Percentiles rank a stretch among this genome's conserved stretches.
Conservation (phyloP, 495 filamentous ascomycete species). For the Viridothelium virens region DNA sequence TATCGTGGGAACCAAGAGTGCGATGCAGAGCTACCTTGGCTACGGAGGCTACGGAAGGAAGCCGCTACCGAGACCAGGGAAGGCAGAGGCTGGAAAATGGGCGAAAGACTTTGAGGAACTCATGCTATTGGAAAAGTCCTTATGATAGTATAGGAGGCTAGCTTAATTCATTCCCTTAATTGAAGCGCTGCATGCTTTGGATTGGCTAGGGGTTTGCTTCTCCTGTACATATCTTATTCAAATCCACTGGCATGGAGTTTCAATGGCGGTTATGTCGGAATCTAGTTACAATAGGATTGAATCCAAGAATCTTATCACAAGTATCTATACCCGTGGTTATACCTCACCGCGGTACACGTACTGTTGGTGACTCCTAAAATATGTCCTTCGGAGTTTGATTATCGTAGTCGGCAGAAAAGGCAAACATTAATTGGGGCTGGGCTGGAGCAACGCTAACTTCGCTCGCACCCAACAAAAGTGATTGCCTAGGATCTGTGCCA, state of each 20-base stretch:
- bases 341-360: too few relatives aligned
- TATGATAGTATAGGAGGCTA: background rate
- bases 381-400: too few relatives aligned
- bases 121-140: conserved; percentile 54
- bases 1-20: conserved; percentile 78
- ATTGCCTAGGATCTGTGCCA: too few relatives aligned
- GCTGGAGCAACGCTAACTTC: too few relatives aligned
- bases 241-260: background rate
- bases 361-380: too few relatives aligned
- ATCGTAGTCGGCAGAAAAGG: too few relatives aligned
- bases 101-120: conserved; percentile 68
- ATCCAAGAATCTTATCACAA: too few relatives aligned
- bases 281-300: too few relatives aligned
- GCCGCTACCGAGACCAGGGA: conserved; percentile 64
- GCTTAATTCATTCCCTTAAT: background rate
- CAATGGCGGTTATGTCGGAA: background rate
- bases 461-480: too few relatives aligned
- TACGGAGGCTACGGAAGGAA: conserved; percentile 73
- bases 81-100: conserved; percentile 52
- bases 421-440: too few relatives aligned
- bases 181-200: background rate
- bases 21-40: conserved; percentile 61
- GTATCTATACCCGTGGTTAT: too few relatives aligned
- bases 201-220: background rate
- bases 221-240: background rate